Conservation (phyloP, 257 asterid species). For the Lavandula angustifolia region DNA sequence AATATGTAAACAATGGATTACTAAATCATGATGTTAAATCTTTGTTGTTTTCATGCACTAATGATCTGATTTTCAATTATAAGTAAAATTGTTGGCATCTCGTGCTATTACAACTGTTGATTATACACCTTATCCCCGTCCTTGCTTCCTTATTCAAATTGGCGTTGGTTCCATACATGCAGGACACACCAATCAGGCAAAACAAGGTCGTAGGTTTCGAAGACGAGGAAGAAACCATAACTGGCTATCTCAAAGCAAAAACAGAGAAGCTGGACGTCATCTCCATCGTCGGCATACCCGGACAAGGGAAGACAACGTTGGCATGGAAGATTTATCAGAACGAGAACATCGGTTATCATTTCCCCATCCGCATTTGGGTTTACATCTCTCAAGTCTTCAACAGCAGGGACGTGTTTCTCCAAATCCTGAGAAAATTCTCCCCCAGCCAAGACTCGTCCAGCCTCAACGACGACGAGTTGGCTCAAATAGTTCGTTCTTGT, state of each 20-base stretch:
- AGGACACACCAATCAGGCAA: constrained; percentile 10
- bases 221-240: constrained; percentile 4
- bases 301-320: constrained; percentile 41
- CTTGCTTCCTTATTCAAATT: neutral
- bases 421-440: constrained; percentile 20
- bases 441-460: neutral
- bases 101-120: too few species aligned
- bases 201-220: constrained; percentile 31
- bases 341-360: neutral
- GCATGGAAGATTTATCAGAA: constrained; percentile 34
- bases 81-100: too few species aligned
- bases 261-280: constrained; percentile 19
- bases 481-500: neutral
- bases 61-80: too few species aligned
- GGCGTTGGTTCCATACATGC: neutral
- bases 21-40: too few species aligned
- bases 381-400: constrained; percentile 29
- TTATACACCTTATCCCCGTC: too few species aligned
- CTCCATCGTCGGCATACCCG: constrained; percentile 43
- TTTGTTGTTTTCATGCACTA: too few species aligned
- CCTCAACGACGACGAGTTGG: constrained; percentile 13
- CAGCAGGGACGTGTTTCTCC: constrained; percentile 25
- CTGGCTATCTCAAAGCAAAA: neutral
- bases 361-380: constrained; percentile 37
- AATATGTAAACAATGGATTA: too few species aligned